These are phyloP conservation scores for Trypanosoma caninum DNA, from an alignment of 208 protist genomes.

Conservation along the genomic window DNA sequence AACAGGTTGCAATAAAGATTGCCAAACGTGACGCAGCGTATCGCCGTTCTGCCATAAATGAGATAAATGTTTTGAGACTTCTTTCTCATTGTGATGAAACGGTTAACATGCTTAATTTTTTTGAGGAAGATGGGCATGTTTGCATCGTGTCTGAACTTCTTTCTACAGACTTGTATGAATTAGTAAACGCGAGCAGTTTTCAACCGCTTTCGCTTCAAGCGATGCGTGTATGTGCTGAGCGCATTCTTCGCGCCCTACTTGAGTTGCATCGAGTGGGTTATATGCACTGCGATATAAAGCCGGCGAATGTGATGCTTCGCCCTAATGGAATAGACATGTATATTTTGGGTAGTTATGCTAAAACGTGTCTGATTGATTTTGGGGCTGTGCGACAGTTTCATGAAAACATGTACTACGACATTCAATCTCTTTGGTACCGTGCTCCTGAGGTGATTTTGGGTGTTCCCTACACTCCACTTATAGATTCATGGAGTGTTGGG, in stretches of 20 bases:
- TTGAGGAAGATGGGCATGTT: conserved; percentile 75
- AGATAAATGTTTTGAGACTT: conserved; percentile 57
- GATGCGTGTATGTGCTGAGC: conserved; percentile 47
- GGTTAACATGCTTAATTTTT: conserved; percentile 61
- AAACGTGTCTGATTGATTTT: conserved; percentile 95
- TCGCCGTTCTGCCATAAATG: conserved; percentile 75
- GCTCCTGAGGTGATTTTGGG: conserved; percentile 90
- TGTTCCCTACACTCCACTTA: conserved; percentile 87
- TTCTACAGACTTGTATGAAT: conserved; percentile 68
- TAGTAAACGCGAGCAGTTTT: conserved; percentile 47
- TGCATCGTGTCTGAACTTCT: conserved; percentile 86
- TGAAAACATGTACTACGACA: conserved; percentile 96
- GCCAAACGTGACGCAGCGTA: conserved; percentile 76
- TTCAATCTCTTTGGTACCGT: conserved; percentile 93
- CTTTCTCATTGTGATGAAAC: conserved; percentile 44
- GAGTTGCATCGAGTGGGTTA: conserved; percentile 63
- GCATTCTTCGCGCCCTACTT: conserved; percentile 46
- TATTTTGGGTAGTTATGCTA: conserved; percentile 17
- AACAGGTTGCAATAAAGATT: conserved; percentile 84
- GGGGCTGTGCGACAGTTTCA: conserved; percentile 95
- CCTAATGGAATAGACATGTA: not conserved
- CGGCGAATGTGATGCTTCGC: conserved; percentile 93
- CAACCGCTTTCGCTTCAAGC: conserved; percentile 48
- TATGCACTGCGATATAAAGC: conserved; percentile 98
- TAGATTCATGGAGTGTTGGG: conserved; percentile 92